These are phyloP conservation scores for Trichoderma koningii DNA, from an alignment of 2,329 filamentous ascomycete species.

Conservation along the genomic window DNA sequence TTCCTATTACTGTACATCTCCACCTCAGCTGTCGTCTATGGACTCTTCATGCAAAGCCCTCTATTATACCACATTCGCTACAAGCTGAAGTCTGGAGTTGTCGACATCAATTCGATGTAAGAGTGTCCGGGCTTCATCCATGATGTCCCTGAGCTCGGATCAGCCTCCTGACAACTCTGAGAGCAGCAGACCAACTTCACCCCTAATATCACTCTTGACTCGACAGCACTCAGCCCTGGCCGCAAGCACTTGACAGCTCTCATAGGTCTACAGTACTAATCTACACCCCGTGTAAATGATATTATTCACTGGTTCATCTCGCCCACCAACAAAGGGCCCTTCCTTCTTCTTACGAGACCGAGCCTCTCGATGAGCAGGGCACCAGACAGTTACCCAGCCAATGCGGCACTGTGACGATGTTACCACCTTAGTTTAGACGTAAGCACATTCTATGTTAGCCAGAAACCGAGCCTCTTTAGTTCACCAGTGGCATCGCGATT, in stretches of 20 bases:
- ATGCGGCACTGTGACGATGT: conserved; percentile 5
- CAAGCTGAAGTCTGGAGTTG: background rate
- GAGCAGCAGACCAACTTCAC: background rate
- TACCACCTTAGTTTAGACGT: background rate
- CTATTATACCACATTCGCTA: background rate
- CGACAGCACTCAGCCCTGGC: too few relatives aligned
- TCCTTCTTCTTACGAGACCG: background rate
- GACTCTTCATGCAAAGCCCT: background rate
- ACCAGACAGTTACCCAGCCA: too few relatives aligned
- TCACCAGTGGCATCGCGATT: background rate
- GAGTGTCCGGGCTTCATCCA: background rate
- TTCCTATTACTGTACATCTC: too few relatives aligned
- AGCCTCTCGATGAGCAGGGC: background rate
- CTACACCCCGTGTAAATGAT: background rate
- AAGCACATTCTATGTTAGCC: conserved; percentile 3
- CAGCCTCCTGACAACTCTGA: background rate
- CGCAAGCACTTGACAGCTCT: too few relatives aligned
- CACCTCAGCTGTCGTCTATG: background rate
- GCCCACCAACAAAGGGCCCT: background rate
- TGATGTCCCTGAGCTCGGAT: background rate
- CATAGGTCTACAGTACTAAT: background rate
- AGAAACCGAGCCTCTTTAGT: background rate
- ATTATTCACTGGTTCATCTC: background rate
- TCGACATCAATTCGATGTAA: background rate
- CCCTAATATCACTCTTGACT: too few relatives aligned